Percentiles rank a stretch among this genome's conserved stretches.
These are phyloP conservation scores for Chrysoporthe austroafricana DNA, from an alignment of 2,329 filamentous ascomycete genomes.

Conservation along the genomic window DNA sequence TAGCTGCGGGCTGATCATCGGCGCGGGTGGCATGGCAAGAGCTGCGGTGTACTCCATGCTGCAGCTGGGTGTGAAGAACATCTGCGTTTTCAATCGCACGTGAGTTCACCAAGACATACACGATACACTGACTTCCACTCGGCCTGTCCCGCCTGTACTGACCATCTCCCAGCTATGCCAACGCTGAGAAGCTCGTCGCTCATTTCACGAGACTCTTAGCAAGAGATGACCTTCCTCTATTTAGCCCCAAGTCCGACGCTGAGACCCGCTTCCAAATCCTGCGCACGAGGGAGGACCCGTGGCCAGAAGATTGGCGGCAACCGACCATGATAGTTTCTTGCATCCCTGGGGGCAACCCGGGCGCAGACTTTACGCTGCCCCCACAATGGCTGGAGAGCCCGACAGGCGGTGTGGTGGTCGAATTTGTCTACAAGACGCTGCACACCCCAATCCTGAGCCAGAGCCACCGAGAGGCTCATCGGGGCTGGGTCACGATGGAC, in stretches of 20 bases:
- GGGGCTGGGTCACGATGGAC: slow-evolving; percentile 76
- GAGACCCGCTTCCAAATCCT: slow-evolving; percentile 62
- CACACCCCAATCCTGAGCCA: slow-evolving; percentile 73
- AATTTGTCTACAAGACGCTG: slow-evolving; percentile 75
- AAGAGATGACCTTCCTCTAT: slow-evolving; percentile 46
- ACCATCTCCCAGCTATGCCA: slow-evolving; percentile 42
- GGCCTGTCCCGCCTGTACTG: not conserved
- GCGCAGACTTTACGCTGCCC: slow-evolving; percentile 73
- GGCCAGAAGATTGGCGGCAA: slow-evolving; percentile 65
- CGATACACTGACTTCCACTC: no score
- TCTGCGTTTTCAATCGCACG: slow-evolving; percentile 76
- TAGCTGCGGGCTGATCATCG: slow-evolving; percentile 63
- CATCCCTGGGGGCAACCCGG: slow-evolving; percentile 68
- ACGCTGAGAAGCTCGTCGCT: slow-evolving; percentile 67
- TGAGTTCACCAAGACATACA: slow-evolving; percentile 7
- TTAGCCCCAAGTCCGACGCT: slow-evolving; percentile 46
- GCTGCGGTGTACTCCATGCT: slow-evolving; percentile 80
- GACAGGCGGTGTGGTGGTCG: slow-evolving; percentile 76
- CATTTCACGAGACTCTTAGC: slow-evolving; percentile 68
- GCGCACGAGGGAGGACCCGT: slow-evolving; percentile 59
- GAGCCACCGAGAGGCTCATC: slow-evolving; percentile 60
- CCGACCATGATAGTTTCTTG: slow-evolving; percentile 79
- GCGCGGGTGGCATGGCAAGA: slow-evolving; percentile 76
- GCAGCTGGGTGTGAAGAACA: slow-evolving; percentile 74
- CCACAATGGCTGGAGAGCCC: slow-evolving; percentile 70